Base-by-base conservation (phyloP, 176 grass and related monocot species). In the Carex kokanica region DNA sequence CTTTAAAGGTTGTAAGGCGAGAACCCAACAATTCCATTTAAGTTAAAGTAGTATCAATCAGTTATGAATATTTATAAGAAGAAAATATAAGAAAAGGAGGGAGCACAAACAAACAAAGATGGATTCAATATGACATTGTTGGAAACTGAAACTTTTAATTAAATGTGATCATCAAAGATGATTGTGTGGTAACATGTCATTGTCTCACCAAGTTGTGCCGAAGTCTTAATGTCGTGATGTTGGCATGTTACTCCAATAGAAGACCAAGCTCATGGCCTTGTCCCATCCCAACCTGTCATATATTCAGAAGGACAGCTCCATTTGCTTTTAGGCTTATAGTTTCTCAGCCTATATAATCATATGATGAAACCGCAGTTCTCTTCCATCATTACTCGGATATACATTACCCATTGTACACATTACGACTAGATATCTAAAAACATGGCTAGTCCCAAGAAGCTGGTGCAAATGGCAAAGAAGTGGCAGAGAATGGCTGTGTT, bases 361-460 rank as follows among this genome's bases (percentile, higher is more conserved):
- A 85, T 31, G 17, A 85, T 31, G 17, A 78, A 4, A 34, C 6
- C 8, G 14, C 27, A n/a, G 68, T 74, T 64, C 24, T 27, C 27
- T 61, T 45, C 32, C 68, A 62, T 58, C 53, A 32, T 41, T 14
- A 20, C n/a, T 75, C 21, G 21, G 1, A 24, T 60, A 17, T 58
- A 38, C 21, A 58, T 34, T 79, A 18, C 14, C 49, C 15, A 74
- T 73, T 84, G 49, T 41, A 11, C 21, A 17, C 40, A n/a, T 78
- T 1, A 17, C 55, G 0, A 49, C 59, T 38, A 1, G 17, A 88
- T 84, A 58, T 32, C 84, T 71, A n/a, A 65, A 53, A 89, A 6
- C 59, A 88, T 88, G 85, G 13, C 89, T 65, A 90, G 40, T 83
- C 34, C 85, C 21, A 88, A 86, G 78, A 91, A 63, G 65, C 64